Conservation (phyloP, 2,329 filamentous ascomycete genomes). For the Penicillium capsulatum region DNA sequence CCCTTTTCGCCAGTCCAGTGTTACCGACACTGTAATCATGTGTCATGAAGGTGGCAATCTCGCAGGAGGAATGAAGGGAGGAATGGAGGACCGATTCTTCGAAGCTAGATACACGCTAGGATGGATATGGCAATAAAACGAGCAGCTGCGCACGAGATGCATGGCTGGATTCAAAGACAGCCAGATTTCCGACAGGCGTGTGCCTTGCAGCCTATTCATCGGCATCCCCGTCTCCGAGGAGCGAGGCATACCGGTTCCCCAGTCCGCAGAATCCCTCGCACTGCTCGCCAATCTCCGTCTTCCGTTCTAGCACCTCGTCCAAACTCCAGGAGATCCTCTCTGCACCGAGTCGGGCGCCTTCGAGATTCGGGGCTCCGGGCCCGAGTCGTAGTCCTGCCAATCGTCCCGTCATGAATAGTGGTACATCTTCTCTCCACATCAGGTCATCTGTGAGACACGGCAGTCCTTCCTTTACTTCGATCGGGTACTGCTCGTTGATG, state of each 20-base stretch:
- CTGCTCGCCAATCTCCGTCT: constrained; percentile 22
- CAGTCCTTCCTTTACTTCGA: constrained; percentile 61
- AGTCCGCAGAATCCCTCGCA: constrained; percentile 39
- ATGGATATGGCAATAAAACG: constrained; percentile 1
- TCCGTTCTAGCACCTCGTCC: constrained; percentile 52
- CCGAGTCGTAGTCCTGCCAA: constrained; percentile 66
- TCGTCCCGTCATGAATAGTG: constrained; percentile 66
- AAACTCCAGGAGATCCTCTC: constrained; percentile 70
- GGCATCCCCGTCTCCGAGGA: constrained; percentile 18
- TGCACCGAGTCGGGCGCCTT: constrained; percentile 67
- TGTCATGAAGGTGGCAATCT: constrained; percentile 2
- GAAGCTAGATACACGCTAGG: constrained; percentile 1
- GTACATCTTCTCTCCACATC: constrained; percentile 69
- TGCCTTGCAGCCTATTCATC: constrained; percentile 8
- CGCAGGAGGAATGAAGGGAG: constrained; percentile 22
- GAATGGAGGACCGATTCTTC: constrained; percentile 14
- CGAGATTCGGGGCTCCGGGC: constrained; percentile 68
- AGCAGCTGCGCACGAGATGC: constrained; percentile 4
- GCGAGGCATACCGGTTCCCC: constrained; percentile 38
- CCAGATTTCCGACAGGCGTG: background rate
- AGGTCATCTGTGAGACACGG: constrained; percentile 72
- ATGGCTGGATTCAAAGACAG: background rate
- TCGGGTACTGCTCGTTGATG: constrained; percentile 57
- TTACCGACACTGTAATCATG: constrained; percentile 6
- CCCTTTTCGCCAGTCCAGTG: constrained; percentile 4